phyloP scores from a whole-genome alignment of 805 yeast species.

The Saccharomycopsis capsularis region DNA sequence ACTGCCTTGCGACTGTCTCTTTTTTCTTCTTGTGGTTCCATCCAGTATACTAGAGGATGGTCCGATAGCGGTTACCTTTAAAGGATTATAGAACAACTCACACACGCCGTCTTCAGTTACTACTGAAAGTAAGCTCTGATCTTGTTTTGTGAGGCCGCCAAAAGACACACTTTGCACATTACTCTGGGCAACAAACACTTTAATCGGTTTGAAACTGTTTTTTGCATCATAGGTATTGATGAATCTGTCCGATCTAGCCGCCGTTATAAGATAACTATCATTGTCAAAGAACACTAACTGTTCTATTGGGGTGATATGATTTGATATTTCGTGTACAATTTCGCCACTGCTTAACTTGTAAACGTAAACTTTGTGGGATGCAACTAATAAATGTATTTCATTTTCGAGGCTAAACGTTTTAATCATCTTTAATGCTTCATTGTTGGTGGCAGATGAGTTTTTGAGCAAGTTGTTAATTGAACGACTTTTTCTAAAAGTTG shows the following conservation, averaged over 20 bases:
- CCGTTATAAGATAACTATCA: conserved; percentile 50
- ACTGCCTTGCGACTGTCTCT: conserved; percentile 39
- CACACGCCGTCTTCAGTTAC: conserved; percentile 69
- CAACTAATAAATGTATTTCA: conserved; percentile 38
- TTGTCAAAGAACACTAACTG: conserved; percentile 36
- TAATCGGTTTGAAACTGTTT: conserved; percentile 30
- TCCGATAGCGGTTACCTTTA: conserved; percentile 25
- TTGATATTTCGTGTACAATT: conserved; percentile 54
- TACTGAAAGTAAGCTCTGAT: conserved; percentile 35
- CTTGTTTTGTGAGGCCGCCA: conserved; percentile 21
- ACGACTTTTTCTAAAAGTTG: conserved; percentile 28
- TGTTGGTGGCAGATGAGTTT: conserved; percentile 3
- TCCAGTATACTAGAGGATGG: conserved; percentile 15
- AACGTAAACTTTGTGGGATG: conserved; percentile 60
- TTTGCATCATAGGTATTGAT: conserved; percentile 57
- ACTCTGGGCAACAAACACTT: conserved; percentile 67
- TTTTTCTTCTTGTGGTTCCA: conserved; percentile 18
- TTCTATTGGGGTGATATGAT: conserved; percentile 65
- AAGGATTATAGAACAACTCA: conserved; percentile 64
- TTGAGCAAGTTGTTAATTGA: conserved; percentile 4
- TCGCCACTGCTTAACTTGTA: conserved; percentile 36
- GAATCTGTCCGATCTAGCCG: conserved; percentile 77
- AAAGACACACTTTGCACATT: conserved; percentile 44
- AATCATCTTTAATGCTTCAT: conserved; percentile 14
- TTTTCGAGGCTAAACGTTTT: conserved; percentile 22